These are phyloP conservation scores for Boletus barrowsii DNA, from an alignment of 768 basidiomycete species.

Conservation along the genomic window DNA sequence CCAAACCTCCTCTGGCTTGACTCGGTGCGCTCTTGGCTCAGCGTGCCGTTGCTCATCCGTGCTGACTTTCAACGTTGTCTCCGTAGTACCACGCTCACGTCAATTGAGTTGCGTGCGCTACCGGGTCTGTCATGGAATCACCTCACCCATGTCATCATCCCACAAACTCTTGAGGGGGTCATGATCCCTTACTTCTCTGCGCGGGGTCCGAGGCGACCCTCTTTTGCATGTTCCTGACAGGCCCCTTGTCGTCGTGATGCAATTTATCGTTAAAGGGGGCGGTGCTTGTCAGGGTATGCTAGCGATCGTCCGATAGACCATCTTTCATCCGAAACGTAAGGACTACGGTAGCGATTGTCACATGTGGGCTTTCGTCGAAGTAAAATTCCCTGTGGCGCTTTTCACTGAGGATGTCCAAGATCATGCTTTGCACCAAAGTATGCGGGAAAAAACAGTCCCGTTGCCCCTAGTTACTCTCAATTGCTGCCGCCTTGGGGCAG, in stretches of 20 bases:
- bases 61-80: conserved; percentile 11
- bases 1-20: conserved; percentile 1
- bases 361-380: too few species aligned
- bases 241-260: conserved; percentile 24
- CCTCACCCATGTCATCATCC: conserved; percentile 22
- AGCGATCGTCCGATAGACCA: not conserved
- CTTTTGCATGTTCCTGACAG: conserved; percentile 23
- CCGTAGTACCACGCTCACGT: conserved; percentile 14
- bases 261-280: conserved; percentile 21
- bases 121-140: conserved; percentile 16
- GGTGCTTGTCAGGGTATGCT: conserved; percentile 13
- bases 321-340: conserved; percentile 9
- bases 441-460: not conserved
- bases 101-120: conserved; percentile 7
- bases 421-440: not conserved
- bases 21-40: conserved; percentile 2
- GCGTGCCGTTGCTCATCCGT: conserved; percentile 8
- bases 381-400: not conserved
- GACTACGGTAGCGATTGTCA: too few species aligned
- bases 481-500: conserved; percentile 1
- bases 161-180: not conserved
- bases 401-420: not conserved
- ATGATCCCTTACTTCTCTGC: conserved; percentile 15
- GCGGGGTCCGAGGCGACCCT: conserved; percentile 32
- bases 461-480: not conserved